phyloP scores from a whole-genome alignment of 345 rosid genomes.

The Cardiospermum halicacabum region DNA sequence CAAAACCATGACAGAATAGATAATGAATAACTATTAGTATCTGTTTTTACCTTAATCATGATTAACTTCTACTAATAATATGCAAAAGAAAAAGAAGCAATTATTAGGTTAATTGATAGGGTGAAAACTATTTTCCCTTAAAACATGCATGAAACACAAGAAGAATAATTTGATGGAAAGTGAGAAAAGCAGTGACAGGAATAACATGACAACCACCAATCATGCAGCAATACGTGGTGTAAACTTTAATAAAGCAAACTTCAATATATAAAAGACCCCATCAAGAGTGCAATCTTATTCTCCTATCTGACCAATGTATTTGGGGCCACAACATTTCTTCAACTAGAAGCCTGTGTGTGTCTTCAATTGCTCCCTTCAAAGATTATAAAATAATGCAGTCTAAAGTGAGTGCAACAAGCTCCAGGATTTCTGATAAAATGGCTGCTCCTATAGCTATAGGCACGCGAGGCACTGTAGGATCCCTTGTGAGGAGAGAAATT shows the following conservation, averaged over 20 bases:
- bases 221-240: slow-evolving; percentile 41
- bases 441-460: slow-evolving; percentile 62
- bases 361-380: background rate
- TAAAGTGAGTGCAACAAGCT: slow-evolving; percentile 21
- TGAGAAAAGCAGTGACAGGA: slow-evolving; percentile 15
- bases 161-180: background rate
- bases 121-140: slow-evolving; percentile 12
- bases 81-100: background rate
- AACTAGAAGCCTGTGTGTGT: slow-evolving; percentile 25
- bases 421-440: slow-evolving; percentile 30
- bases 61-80: background rate
- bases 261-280: slow-evolving; percentile 8
- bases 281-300: too few species aligned
- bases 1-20: slow-evolving; percentile 5
- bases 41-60: background rate
- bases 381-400: slow-evolving; percentile 15
- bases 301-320: background rate
- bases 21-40: background rate
- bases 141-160: slow-evolving; percentile 19
- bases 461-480: slow-evolving; percentile 77
- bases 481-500: slow-evolving; percentile 69
- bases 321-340: slow-evolving; percentile 35
- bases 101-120: slow-evolving; percentile 14
- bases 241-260: slow-evolving; percentile 30
- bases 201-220: slow-evolving; percentile 27